Base-by-base conservation (phyloP, 441 rosid species). In the Theobroma grandiflorum region DNA sequence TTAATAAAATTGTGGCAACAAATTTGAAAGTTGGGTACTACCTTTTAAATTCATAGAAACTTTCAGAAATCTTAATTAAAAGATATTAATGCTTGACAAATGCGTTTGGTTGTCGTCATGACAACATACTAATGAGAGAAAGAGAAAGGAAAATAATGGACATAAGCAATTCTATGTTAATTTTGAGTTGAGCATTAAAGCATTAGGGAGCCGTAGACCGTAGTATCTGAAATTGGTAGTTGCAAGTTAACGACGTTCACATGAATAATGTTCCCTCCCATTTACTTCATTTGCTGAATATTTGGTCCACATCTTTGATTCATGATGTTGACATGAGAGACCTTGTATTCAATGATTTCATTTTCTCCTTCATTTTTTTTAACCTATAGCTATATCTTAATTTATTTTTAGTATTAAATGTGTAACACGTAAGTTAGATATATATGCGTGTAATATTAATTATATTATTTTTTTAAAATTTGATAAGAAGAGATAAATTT, bases 241-340 rank as follows among this genome's bases (percentile, higher is more conserved):
- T 84, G 90, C 20, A 80, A 76, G 88, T 81, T 82, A 84, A 81
- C 78, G 77, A 80, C 68, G 81, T 37, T 84, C 90, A 84, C 90
- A 84, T 85, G 87, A 86, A 89, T 82, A 75, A 79, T 80, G 86
- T 81, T 84, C 69, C 82, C 77, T 22, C 73, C 58, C 85, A 85
- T 85, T 86, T 85, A 86, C 84, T 84, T 80, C 84, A 74, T 49
- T 82, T 77, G 50, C 86, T 35, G 67, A 57, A 79, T 62, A 58
- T 6, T 80, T 82, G 92, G 88, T 84, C 88, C 88, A 85, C 85
- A 42, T 82, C 58, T 76, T 83, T 79, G 26, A 83, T 74, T 75
- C 67, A 72, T 65, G 85, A 85, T 55, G 85, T 82, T 57, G 86
- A 87, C 87, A 7, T 18, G 3, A 58, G 81, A 72, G 79, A 79